These are phyloP conservation scores for Trametes cubensis DNA, from an alignment of 768 basidiomycete genomes.

Conservation along the genomic window DNA sequence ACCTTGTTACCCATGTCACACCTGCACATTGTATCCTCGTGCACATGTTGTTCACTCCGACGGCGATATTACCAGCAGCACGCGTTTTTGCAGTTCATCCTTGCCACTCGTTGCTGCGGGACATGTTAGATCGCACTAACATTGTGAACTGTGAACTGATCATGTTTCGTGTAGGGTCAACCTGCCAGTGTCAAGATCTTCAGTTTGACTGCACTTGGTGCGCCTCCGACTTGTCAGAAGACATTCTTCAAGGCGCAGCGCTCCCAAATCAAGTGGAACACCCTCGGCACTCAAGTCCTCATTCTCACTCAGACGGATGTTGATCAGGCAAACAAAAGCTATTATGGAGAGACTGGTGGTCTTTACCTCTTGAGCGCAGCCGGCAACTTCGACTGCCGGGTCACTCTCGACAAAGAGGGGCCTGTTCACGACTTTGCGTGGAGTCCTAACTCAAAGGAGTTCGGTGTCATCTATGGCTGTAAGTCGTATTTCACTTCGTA, in stretches of 20 bases:
- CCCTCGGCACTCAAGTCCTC: slow-evolving; percentile 87
- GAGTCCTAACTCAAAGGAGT: slow-evolving; percentile 97
- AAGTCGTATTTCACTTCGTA: slow-evolving; percentile 38
- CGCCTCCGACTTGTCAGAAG: slow-evolving; percentile 81
- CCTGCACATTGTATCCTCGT: too few relatives aligned
- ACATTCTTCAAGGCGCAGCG: slow-evolving; percentile 96
- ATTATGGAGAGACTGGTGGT: slow-evolving; percentile 93
- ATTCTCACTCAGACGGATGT: slow-evolving; percentile 95
- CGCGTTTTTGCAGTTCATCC: too few relatives aligned
- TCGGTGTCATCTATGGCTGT: slow-evolving; percentile 97
- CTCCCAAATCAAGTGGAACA: slow-evolving; percentile 94
- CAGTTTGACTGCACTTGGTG: slow-evolving; percentile 62
- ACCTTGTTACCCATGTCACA: too few relatives aligned
- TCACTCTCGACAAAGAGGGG: slow-evolving; percentile 91
- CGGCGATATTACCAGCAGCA: too few relatives aligned
- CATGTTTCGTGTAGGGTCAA: slow-evolving; percentile 57
- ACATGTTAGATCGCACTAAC: too few relatives aligned
- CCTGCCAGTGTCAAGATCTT: slow-evolving; percentile 89
- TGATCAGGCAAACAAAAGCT: slow-evolving; percentile 95
- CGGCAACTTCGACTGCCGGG: slow-evolving; percentile 91
- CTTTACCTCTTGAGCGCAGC: slow-evolving; percentile 90
- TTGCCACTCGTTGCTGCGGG: too few relatives aligned
- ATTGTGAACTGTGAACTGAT: too few relatives aligned
- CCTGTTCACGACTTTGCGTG: slow-evolving; percentile 96
- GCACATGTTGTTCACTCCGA: too few relatives aligned